Base-by-base conservation (phyloP, 129 eudicot genomes). In the Helichrysum umbraculigerum region DNA sequence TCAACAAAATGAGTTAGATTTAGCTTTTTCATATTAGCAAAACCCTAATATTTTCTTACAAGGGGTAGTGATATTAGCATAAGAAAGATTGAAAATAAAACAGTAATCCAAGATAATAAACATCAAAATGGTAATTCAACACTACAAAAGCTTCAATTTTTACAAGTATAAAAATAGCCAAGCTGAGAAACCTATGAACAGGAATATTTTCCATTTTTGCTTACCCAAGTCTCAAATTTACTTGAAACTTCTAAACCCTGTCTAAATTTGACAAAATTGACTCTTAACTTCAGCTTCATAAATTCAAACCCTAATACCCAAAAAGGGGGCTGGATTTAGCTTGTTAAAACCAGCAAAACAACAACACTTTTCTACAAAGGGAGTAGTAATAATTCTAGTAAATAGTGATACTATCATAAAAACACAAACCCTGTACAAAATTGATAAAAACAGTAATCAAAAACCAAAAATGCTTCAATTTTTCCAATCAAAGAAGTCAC, bases 231-330 rank as follows among this genome's bases (percentile, higher is more conserved):
- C 68, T 12, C 42, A 64, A 29, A 7, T 6, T n/a, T 57, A 6
- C 12, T 57, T 57, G 11, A 5, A 21, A 19, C 62, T n/a, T 57
- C 11, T 57, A 57, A 19, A 21, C 11, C 29, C 11, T 57, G 28
- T n/a, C 22, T 21, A 57, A 47, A 3, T 20, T 57, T 57, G 29
- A 57, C 28, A 19, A n/a, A 6, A 6, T 12, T 56, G 16, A 34
- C 20, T 39, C 41, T 16, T 64, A 2, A 42, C 6, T 52, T 19
- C 30, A 78, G 6, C 51, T 70, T 78, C 6, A 78, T 51, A 30
- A 29, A 78, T 66, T 30, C 69, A 42, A 66, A 74, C 79, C 79
- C 79, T 80, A 67, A 67, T 42, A 52, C 7, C 75, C 74, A 57
- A 57, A 41, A 80, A 57, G 64, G 74, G 74, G 75, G 29, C 39